These are phyloP conservation scores for Penicillium sp. DNA, from an alignment of 2,329 filamentous ascomycete species.

Conservation along the genomic window DNA sequence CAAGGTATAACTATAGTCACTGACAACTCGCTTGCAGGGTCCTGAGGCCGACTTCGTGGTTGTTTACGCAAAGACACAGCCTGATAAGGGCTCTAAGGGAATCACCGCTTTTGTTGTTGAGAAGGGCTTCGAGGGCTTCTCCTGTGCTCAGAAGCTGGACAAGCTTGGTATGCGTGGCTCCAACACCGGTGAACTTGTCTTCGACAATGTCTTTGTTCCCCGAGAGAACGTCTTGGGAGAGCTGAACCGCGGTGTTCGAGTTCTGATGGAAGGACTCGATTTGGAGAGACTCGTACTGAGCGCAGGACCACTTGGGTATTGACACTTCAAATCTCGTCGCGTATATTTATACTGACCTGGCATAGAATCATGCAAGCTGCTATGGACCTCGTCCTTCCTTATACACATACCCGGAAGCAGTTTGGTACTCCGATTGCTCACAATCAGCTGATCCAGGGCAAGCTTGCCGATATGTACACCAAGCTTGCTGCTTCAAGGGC, in stretches of 20 bases:
- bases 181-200: slow-evolving; percentile 91
- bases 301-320: slow-evolving; percentile 77
- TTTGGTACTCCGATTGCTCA: slow-evolving; percentile 84
- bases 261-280: slow-evolving; percentile 95
- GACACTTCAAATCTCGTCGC: background rate
- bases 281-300: slow-evolving; percentile 90
- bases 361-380: slow-evolving; percentile 81
- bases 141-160: slow-evolving; percentile 85
- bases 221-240: slow-evolving; percentile 76
- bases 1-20: background rate
- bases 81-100: slow-evolving; percentile 77
- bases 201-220: slow-evolving; percentile 89
- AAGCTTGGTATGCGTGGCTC: slow-evolving; percentile 98
- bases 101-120: slow-evolving; percentile 95
- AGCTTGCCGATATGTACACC: slow-evolving; percentile 96
- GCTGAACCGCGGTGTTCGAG: slow-evolving; percentile 78
- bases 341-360: slow-evolving; percentile 11
- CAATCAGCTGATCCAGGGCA: slow-evolving; percentile 91
- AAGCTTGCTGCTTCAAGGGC: slow-evolving; percentile 81
- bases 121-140: slow-evolving; percentile 69
- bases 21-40: slow-evolving; percentile 44
- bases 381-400: slow-evolving; percentile 83
- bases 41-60: slow-evolving; percentile 91
- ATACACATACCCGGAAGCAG: slow-evolving; percentile 84
- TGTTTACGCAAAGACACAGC: slow-evolving; percentile 95